Base-by-base conservation (phyloP, 306 rosid species). In the Canavalia gladiata region DNA sequence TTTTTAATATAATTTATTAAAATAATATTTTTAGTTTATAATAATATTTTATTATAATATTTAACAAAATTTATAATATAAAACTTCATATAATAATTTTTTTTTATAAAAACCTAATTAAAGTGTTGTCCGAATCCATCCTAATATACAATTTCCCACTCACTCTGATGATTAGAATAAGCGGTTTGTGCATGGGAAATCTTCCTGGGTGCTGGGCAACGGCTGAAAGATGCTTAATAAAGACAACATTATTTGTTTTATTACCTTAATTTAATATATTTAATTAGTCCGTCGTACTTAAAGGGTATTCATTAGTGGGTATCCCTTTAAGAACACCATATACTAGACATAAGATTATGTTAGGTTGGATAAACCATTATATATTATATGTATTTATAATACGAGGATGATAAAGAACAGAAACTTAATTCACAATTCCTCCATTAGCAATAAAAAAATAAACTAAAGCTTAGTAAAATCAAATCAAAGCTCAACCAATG, bases 311-410 rank as follows among this genome's bases (percentile, higher is more conserved):
- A 66, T 47, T 54, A 77, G 81, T 77, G 78, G 86, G 46, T 33
- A 65, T 75, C 68, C 74, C 70, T 63, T 77, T 56, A 69, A 72
- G 59, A 68, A 80, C 74, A 77, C 43, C 74, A 3, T 31, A 49
- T 62, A 18, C 25, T 31, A 39, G 18, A 78, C 64, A 7, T 43
- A 56, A 41, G 35, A 68, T 67, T 34, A 71, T 46, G 63, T 58
- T 77, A 31, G 74, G 63, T 77, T 82, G 79, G 86, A 72, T 78
- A 78, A 78, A 72, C 42, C 76, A 83, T 28, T 81, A 65, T 65
- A 46, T 63, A 51, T 33, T 39, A 68, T 9, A 68, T 46, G 33
- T 43, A 25, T 7, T 68, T 60, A 58, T 59, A 31, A 59, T 42
- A 64, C 11, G 73, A 28, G 68, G 37, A 49, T 28, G 58, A 4